Evolutionary conservation across 805 yeast genomes (phyloP).

Genomic region (Sugiyamaella chiloensis): DNA sequence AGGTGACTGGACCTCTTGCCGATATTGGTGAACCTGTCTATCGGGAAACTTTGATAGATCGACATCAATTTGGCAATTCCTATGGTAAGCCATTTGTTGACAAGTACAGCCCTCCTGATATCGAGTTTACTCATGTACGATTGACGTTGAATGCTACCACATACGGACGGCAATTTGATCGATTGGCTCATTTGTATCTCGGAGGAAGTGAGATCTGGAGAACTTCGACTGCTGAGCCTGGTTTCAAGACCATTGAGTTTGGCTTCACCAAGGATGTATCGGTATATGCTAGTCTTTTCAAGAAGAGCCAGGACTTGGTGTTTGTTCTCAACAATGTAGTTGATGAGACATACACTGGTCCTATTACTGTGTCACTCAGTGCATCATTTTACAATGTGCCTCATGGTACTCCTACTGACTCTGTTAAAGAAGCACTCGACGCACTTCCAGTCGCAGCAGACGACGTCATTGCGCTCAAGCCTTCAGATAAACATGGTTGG

Average conservation of each 20-base stretch:
- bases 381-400: constrained; percentile 17
- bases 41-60: constrained; percentile 18
- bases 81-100: constrained; percentile 33
- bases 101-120: constrained; percentile 32
- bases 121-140: constrained; percentile 36
- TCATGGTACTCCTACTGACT: not conserved
- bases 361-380: constrained; percentile 12
- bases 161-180: constrained; percentile 38
- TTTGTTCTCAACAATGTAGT: constrained; percentile 63
- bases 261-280: constrained; percentile 66
- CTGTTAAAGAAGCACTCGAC: not conserved
- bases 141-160: constrained; percentile 33
- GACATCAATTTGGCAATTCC: constrained; percentile 34
- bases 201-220: constrained; percentile 73
- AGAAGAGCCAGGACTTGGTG: constrained; percentile 37
- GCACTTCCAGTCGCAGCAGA: constrained; percentile 2
- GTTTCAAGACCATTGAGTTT: constrained; percentile 27
- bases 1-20: constrained; percentile 1
- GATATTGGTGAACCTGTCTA: constrained; percentile 5
- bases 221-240: constrained; percentile 79
- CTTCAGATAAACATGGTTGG: not conserved
- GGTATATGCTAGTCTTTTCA: constrained; percentile 50
- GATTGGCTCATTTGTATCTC: constrained; percentile 37
- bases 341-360: constrained; percentile 38
- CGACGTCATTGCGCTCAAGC: constrained; percentile 3